phyloP scores from a whole-genome alignment of 306 rosid species.

The Elaeagnus macrophylla region DNA sequence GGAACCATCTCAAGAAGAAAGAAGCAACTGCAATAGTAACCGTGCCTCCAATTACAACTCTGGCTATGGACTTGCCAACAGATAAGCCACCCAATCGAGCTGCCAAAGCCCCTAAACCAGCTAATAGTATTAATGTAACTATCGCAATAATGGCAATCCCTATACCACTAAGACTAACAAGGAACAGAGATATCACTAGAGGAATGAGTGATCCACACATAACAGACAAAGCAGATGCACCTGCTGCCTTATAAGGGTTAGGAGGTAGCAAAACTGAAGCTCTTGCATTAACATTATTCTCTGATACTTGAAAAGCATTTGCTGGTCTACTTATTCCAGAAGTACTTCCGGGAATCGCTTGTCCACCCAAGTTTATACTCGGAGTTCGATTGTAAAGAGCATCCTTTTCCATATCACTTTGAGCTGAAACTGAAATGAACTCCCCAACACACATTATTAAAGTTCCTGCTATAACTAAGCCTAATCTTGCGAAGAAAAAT shows the following conservation, averaged over 20 bases:
- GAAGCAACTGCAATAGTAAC: constrained; percentile 16
- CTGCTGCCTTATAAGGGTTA: constrained; percentile 17
- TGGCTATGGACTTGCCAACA: constrained; percentile 6
- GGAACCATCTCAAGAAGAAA: constrained; percentile 3
- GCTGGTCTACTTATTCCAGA: no score
- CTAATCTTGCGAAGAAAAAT: constrained; percentile 12
- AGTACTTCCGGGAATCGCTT: background rate
- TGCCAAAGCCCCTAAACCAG: constrained; percentile 11
- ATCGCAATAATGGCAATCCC: constrained; percentile 13
- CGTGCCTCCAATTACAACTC: constrained; percentile 26
- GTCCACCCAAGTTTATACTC: background rate
- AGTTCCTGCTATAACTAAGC: constrained; percentile 21
- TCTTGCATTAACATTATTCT: no score
- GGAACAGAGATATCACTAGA: background rate
- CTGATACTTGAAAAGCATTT: no score
- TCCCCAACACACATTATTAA: constrained; percentile 27
- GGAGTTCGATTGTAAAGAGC: background rate
- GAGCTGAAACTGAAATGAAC: constrained; percentile 21
- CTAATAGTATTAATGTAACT: constrained; percentile 9
- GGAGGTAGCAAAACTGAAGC: constrained; percentile 1
- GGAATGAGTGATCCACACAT: constrained; percentile 20
- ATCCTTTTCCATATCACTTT: constrained; percentile 20
- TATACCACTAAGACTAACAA: background rate
- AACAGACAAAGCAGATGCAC: constrained; percentile 21
- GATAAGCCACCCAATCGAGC: constrained; percentile 16